Evolutionary conservation across 2,329 filamentous ascomycete genomes (phyloP).

Genomic region (Aaosphaeria pasadenensis): DNA sequence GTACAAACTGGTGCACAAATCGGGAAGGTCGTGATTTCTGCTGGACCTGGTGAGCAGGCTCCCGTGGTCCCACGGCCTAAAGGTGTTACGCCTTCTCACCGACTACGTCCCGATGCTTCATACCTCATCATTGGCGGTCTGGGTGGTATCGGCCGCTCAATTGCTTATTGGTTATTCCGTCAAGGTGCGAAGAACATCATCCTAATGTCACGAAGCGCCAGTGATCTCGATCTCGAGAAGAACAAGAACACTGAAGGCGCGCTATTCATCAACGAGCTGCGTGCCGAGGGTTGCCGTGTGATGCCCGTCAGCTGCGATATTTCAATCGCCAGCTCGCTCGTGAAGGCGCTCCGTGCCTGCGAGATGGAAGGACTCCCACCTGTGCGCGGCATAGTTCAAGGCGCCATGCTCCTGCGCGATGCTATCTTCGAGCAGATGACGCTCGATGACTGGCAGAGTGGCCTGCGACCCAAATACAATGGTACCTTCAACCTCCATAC

Average conservation of each 20-base stretch:
- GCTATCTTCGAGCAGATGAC: slow-evolving; percentile 4
- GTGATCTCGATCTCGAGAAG: background rate
- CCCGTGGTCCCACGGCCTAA: background rate
- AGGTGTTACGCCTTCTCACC: background rate
- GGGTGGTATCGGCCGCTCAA: slow-evolving; percentile 13
- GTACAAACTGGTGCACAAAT: background rate
- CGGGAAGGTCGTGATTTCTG: background rate
- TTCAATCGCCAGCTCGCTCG: background rate
- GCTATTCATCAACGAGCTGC: background rate
- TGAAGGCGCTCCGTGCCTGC: background rate
- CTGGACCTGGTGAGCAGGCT: background rate
- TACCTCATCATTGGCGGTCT: slow-evolving; percentile 15
- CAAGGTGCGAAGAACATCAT: slow-evolving; percentile 13
- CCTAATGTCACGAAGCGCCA: slow-evolving; percentile 8
- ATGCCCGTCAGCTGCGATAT: slow-evolving; percentile 3
- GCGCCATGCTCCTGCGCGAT: slow-evolving; percentile 3
- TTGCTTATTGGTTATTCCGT: slow-evolving; percentile 10
- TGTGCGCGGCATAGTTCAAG: slow-evolving; percentile 5
- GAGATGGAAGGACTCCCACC: background rate
- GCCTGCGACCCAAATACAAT: background rate
- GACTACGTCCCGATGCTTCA: slow-evolving; percentile 6
- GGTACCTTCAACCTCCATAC: slow-evolving; percentile 7
- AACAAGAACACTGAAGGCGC: background rate
- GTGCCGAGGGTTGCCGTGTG: background rate
- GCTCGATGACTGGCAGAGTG: slow-evolving; percentile 1